Percentiles rank a stretch among this genome's conserved stretches.
Conservation (phyloP, 139 green algal genomes). For the Limnomonas spitsbergensis region DNA sequence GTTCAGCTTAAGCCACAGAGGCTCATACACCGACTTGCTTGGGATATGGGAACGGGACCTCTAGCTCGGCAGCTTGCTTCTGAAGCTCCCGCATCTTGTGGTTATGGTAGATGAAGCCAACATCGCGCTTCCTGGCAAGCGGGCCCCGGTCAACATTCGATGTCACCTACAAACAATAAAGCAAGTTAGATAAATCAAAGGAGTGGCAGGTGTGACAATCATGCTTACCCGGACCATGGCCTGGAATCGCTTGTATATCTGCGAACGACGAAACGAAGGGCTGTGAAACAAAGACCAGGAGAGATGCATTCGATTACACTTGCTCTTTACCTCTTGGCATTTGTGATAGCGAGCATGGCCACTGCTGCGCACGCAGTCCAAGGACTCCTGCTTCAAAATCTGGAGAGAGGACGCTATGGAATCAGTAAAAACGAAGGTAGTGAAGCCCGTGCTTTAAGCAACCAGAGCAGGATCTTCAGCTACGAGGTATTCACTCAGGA, state of each 20-base stretch:
- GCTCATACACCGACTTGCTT: neutral
- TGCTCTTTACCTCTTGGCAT: slow-evolving; percentile 40
- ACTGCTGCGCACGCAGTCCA: slow-evolving; percentile 33
- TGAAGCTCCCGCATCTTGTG: slow-evolving; percentile 41
- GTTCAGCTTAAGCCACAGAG: too few relatives aligned
- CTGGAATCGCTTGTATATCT: slow-evolving; percentile 47
- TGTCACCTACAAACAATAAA: slow-evolving; percentile 28
- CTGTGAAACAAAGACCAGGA: neutral
- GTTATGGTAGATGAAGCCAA: slow-evolving; percentile 50
- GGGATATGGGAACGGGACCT: slow-evolving; percentile 25
- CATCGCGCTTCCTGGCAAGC: slow-evolving; percentile 42
- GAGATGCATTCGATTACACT: neutral
- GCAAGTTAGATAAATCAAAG: too few relatives aligned
- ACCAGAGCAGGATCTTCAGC: neutral
- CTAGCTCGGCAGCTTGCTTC: slow-evolving; percentile 43
- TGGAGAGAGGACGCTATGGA: neutral
- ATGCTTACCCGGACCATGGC: slow-evolving; percentile 37
- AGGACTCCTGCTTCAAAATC: slow-evolving; percentile 40
- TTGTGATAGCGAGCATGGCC: slow-evolving; percentile 45
- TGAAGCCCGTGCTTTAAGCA: neutral
- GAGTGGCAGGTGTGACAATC: too few relatives aligned
- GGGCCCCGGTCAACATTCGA: slow-evolving; percentile 52
- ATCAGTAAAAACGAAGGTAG: neutral
- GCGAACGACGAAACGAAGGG: neutral
- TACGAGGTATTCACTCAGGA: neutral